Conservation (phyloP, 2,329 filamentous ascomycete species). For the Cercospora beticola region DNA sequence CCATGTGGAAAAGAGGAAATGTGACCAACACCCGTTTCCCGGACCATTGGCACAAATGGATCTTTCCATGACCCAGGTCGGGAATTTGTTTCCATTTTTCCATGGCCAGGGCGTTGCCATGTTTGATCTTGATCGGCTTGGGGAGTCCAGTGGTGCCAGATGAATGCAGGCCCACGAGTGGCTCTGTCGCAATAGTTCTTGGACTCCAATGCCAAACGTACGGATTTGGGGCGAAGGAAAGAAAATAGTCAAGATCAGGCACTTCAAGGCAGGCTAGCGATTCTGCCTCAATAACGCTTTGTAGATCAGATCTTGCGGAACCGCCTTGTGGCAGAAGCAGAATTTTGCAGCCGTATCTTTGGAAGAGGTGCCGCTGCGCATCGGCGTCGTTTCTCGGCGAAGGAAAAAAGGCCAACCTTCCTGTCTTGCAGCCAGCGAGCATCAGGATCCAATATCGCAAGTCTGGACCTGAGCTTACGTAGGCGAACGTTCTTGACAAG, state of each 20-base stretch:
- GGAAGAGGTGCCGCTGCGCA: constrained; percentile 19
- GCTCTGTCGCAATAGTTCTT: constrained; percentile 14
- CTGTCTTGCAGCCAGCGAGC: constrained; percentile 19
- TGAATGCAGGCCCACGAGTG: constrained; percentile 20
- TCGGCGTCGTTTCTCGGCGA: constrained; percentile 18
- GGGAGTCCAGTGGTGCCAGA: constrained; percentile 21
- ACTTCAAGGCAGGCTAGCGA: constrained; percentile 16
- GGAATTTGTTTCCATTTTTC: constrained; percentile 18
- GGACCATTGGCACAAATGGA: constrained; percentile 16
- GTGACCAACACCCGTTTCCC: constrained; percentile 8
- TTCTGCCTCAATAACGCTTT: constrained; percentile 16
- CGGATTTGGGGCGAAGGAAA: constrained; percentile 6
- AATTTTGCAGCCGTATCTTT: constrained; percentile 18
- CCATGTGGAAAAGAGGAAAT: constrained; percentile 19
- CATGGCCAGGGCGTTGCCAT: constrained; percentile 19
- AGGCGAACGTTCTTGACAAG: constrained; percentile 8
- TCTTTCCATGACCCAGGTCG: constrained; percentile 2
- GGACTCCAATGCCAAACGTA: constrained; percentile 18
- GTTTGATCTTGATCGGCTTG: constrained; percentile 20
- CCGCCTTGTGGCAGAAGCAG: constrained; percentile 13
- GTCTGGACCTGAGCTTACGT: constrained; percentile 15
- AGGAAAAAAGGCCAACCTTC: constrained; percentile 21
- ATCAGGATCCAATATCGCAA: constrained; percentile 19
- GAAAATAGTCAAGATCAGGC: constrained; percentile 18
- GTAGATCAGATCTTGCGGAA: constrained; percentile 6